Evolutionary conservation across 371 early-diverging fungal genomes (phyloP).

Genomic region (Capillidium heterosporum): DNA sequence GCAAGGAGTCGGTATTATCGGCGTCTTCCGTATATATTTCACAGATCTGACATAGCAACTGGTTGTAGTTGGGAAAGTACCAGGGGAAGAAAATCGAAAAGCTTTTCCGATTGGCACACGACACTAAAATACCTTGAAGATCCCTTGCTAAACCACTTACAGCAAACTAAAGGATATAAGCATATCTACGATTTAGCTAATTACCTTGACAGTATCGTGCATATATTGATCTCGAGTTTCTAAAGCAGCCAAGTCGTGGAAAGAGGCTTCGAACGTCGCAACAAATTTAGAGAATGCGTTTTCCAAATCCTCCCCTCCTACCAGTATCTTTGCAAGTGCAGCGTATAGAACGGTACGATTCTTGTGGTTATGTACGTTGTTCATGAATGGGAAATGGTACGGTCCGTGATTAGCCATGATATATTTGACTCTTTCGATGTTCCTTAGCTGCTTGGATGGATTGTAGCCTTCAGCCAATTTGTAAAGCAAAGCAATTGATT

Average conservation of each 20-base stretch:
- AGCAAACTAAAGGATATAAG: constrained; percentile 4
- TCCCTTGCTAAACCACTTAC: constrained; percentile 58
- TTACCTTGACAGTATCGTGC: constrained; percentile 21
- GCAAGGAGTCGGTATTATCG: constrained; percentile 31
- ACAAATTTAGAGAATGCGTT: constrained; percentile 48
- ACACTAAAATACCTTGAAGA: constrained; percentile 54
- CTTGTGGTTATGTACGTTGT: constrained; percentile 24
- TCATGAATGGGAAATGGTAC: constrained; percentile 47
- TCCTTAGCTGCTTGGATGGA: constrained; percentile 21
- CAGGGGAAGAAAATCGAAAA: constrained; percentile 68
- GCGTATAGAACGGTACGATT: constrained; percentile 54
- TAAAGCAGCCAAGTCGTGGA: constrained; percentile 28
- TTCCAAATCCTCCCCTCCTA: constrained; percentile 46
- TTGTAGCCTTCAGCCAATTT: not conserved
- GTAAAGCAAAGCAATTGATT: not conserved
- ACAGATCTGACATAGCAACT: constrained; percentile 20
- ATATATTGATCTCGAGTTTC: constrained; percentile 21
- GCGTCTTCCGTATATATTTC: constrained; percentile 22
- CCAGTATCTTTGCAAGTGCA: constrained; percentile 49
- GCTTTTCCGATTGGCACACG: constrained; percentile 36
- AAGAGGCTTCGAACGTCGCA: constrained; percentile 32
- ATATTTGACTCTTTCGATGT: constrained; percentile 40
- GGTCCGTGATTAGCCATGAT: constrained; percentile 49
- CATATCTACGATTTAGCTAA: too few species aligned
- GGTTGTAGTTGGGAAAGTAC: constrained; percentile 51